phyloP scores from a whole-genome alignment of 371 early-diverging fungal genomes.

The Rhizoclosmatium hyalinum region DNA sequence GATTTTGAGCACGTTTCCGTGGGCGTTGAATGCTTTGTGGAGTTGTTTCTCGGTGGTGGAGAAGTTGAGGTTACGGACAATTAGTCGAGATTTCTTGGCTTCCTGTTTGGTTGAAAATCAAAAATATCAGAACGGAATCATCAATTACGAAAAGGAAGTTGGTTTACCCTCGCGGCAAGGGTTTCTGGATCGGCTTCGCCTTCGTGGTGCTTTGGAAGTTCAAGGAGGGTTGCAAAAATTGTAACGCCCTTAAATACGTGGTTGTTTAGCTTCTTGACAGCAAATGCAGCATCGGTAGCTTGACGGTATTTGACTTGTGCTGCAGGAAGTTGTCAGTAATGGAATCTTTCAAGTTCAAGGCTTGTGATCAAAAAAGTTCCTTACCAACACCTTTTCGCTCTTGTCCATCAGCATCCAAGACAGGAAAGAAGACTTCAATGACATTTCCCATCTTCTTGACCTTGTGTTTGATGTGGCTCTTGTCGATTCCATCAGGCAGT shows the following conservation, averaged over 20 bases:
- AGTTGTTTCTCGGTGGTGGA: slow-evolving; percentile 38
- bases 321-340: neutral
- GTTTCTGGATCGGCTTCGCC: slow-evolving; percentile 8
- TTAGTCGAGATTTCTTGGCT: slow-evolving; percentile 64
- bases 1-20: slow-evolving; percentile 47
- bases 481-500: slow-evolving; percentile 55
- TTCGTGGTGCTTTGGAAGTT: neutral
- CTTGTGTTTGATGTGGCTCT: slow-evolving; percentile 74
- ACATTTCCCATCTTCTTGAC: slow-evolving; percentile 70
- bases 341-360: neutral
- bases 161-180: neutral
- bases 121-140: neutral
- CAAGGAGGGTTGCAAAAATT: slow-evolving; percentile 30
- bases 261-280: slow-evolving; percentile 63
- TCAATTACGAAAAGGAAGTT: neutral
- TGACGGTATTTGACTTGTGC: slow-evolving; percentile 40
- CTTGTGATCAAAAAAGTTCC: neutral
- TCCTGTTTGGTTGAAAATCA: neutral
- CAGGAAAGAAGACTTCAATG: slow-evolving; percentile 67
- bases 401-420: slow-evolving; percentile 30
- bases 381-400: neutral
- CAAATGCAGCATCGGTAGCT: slow-evolving; percentile 55
- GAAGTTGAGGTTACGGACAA: slow-evolving; percentile 92
- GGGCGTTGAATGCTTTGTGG: slow-evolving; percentile 23
- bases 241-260: slow-evolving; percentile 71